Evolutionary conservation across 371 early-diverging fungal species (phyloP), one percentile per base, ranked within the genome.

Genomic region (Saksenaea oblongispora): DNA sequence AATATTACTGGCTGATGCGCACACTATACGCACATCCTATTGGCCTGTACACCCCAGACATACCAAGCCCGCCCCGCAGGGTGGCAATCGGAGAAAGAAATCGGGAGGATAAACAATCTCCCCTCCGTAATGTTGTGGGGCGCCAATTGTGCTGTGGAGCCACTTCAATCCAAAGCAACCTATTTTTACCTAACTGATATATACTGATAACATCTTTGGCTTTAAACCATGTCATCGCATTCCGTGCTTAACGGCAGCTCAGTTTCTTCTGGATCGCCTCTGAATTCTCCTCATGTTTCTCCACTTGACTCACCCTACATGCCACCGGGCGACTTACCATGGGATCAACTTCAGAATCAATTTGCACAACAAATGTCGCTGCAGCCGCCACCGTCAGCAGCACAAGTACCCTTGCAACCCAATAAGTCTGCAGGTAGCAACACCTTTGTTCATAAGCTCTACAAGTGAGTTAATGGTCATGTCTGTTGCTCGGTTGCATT

Each of bases 401-500:
- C 54, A 15, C 34, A 59, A 37, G 26, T 65, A 36, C 41, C 60
- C 31, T 34, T 56, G 34, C 34, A 55, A n/a, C 3, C 62, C 26
- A 18, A 42, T 28, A 54, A 61, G 55, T 26, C 57, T 34, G 22
- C 22, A 31, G 9, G 61, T 53, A 65, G 63, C 13, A 75, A 72
- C 55, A 75, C 75, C 1, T 75, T 75, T 71, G 75, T 75, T 58
- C 75, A 75, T 66, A 76, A 76, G 36, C 34, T 76, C 22, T 76
- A 73, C 71, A 65, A 69, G 70, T 69, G 62, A 65, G 61, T 26
- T 27, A 17, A 9, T 31, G 10, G 39, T 34, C 31, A 47, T 37
- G n/a, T 47, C 27, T 47, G 22, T 0, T 47, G 51, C 22, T 47
- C 51, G 51, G 51, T 47, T 47, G 51, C 51, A 26, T 47, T 47